phyloP scores from a whole-genome alignment of 257 asterid genomes.

The Plantago ovata region DNA sequence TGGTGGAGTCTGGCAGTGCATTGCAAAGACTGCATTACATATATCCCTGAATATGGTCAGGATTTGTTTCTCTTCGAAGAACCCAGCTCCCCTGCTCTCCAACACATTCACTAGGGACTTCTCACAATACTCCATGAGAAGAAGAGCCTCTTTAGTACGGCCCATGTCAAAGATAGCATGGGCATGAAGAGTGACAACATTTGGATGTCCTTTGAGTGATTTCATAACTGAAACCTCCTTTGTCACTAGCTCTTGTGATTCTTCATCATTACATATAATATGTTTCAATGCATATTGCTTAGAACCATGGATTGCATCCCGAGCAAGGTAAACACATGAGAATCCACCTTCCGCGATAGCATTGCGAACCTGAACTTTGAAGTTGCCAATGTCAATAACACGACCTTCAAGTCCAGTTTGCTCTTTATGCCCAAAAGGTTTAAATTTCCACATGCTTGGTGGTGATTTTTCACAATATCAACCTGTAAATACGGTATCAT shows the following conservation, averaged over 20 bases:
- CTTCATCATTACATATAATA: conserved; percentile 87
- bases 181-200: conserved; percentile 67
- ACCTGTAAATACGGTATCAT: not conserved
- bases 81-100: conserved; percentile 90
- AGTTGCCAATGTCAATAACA: conserved; percentile 66
- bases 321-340: conserved; percentile 85
- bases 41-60: conserved; percentile 73
- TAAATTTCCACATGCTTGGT: conserved; percentile 86
- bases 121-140: conserved; percentile 94
- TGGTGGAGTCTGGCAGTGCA: conserved; percentile 90
- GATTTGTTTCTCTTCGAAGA: conserved; percentile 87
- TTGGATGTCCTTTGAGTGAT: conserved; percentile 88
- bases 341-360: conserved; percentile 96
- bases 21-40: conserved; percentile 88
- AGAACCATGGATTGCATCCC: conserved; percentile 74
- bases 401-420: conserved; percentile 97
- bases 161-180: conserved; percentile 87
- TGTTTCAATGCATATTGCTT: conserved; percentile 94
- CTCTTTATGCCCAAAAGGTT: conserved; percentile 78
- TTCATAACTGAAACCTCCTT: conserved; percentile 91
- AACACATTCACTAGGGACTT: conserved; percentile 79
- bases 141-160: conserved; percentile 89
- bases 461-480: conserved; percentile 23
- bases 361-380: conserved; percentile 82
- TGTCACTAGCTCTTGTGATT: conserved; percentile 62